These are phyloP conservation scores for Dalbergia oliveri DNA, from an alignment of 306 rosid species.

Conservation along the genomic window DNA sequence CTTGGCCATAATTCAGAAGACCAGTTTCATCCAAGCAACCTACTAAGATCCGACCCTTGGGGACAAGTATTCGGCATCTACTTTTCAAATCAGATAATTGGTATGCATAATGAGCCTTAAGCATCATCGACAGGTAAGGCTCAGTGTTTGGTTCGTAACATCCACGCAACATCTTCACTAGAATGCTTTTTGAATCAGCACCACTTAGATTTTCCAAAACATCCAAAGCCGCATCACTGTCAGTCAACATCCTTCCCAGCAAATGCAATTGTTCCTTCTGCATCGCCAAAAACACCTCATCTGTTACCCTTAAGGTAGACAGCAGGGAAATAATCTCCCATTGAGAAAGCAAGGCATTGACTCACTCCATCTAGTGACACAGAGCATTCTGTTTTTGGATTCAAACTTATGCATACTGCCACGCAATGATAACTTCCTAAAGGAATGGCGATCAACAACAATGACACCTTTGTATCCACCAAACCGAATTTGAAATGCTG, in stretches of 20 bases:
- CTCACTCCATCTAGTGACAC: constrained; percentile 81
- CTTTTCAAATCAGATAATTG: constrained; percentile 81
- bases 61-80: constrained; percentile 78
- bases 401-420: constrained; percentile 89
- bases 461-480: constrained; percentile 98
- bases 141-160: constrained; percentile 84
- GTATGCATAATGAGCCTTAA: constrained; percentile 72
- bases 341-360: constrained; percentile 93
- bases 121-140: constrained; percentile 94
- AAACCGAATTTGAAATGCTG: constrained; percentile 93
- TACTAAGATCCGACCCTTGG: constrained; percentile 80
- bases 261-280: constrained; percentile 75
- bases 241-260: constrained; percentile 73
- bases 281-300: constrained; percentile 76
- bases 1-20: constrained; percentile 81
- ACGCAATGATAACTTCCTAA: constrained; percentile 83
- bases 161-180: constrained; percentile 79
- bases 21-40: constrained; percentile 98
- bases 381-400: constrained; percentile 83
- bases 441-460: constrained; percentile 80
- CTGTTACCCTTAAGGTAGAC: constrained; percentile 82
- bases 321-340: constrained; percentile 83
- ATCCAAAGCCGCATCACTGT: constrained; percentile 68
- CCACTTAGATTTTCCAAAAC: constrained; percentile 73
- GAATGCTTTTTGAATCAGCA: constrained; percentile 65